Evolutionary conservation across 1,139 yeast species (phyloP).

Genomic region (Starmera stellimalicola): DNA sequence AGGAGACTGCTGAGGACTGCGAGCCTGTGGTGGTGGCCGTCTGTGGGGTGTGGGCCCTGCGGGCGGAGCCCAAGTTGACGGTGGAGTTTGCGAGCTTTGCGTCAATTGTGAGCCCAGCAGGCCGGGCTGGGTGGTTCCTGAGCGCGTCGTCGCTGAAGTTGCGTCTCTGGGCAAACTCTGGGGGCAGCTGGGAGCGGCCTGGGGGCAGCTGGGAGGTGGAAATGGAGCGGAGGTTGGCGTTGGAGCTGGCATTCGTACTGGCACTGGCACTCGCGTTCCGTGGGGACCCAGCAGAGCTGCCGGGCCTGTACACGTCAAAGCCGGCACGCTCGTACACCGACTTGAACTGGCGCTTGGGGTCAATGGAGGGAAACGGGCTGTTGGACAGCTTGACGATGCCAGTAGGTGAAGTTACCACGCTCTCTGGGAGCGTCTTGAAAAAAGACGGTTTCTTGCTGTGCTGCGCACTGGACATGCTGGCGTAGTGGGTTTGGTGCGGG

Average conservation of each 20-base stretch:
- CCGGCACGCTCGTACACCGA: conserved; percentile 64
- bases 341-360: conserved; percentile 41
- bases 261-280: conserved; percentile 1
- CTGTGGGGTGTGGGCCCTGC: too few relatives aligned
- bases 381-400: conserved; percentile 16
- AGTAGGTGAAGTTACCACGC: conserved; percentile 15
- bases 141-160: too few relatives aligned
- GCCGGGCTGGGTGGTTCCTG: too few relatives aligned
- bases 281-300: background rate
- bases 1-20: too few relatives aligned
- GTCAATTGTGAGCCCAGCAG: conserved; percentile 1
- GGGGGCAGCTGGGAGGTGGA: background rate
- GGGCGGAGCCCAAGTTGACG: background rate
- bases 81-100: conserved; percentile 1
- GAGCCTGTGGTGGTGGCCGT: too few relatives aligned
- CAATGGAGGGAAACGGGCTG: conserved; percentile 49
- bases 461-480: background rate
- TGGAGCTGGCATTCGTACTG: conserved; percentile 2
- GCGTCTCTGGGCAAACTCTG: too few relatives aligned
- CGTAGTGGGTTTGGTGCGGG: too few relatives aligned
- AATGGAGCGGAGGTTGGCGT: background rate
- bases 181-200: too few relatives aligned
- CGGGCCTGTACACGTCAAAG: conserved; percentile 34
- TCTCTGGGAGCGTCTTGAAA: conserved; percentile 18
- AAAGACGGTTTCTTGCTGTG: conserved; percentile 12